Evolutionary conservation across 2,329 filamentous ascomycete genomes (phyloP).

Genomic region (Dactylellina sp.): DNA sequence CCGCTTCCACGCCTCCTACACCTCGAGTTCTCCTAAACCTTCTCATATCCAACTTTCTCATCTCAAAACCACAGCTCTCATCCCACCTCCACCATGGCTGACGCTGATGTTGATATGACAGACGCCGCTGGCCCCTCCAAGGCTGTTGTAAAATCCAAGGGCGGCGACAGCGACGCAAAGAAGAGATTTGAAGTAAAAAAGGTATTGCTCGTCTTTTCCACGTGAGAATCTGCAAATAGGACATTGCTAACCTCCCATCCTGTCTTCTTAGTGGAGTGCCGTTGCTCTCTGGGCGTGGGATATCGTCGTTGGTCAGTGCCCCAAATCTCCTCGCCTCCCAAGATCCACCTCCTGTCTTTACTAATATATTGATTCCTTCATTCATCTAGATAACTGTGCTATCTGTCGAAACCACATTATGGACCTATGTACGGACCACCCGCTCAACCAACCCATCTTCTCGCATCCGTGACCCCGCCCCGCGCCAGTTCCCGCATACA

Average conservation of each 20-base stretch:
- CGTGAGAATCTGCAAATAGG: not conserved
- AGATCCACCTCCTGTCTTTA: conserved; percentile 13
- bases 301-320: conserved; percentile 78
- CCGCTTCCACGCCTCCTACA: not conserved
- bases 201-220: conserved; percentile 68
- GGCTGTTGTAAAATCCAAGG: conserved; percentile 70
- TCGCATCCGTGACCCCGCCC: conserved; percentile 35
- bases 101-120: conserved; percentile 92
- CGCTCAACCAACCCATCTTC: conserved; percentile 16
- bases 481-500: conserved; percentile 3
- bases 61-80: conserved; percentile 3
- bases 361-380: conserved; percentile 2
- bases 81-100: conserved; percentile 36
- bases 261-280: conserved; percentile 85
- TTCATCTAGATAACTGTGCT: conserved; percentile 83
- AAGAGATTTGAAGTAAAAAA: conserved; percentile 99
- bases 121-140: conserved; percentile 76
- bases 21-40: conserved; percentile 4
- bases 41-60: conserved; percentile 3
- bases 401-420: conserved; percentile 99
- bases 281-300: conserved; percentile 99
- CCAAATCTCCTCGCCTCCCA: not conserved
- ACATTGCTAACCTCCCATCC: conserved; percentile 37
- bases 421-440: conserved; percentile 81
- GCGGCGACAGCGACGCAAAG: conserved; percentile 74